phyloP scores from a whole-genome alignment of 345 rosid species.

The Hirschfeldia incana region DNA sequence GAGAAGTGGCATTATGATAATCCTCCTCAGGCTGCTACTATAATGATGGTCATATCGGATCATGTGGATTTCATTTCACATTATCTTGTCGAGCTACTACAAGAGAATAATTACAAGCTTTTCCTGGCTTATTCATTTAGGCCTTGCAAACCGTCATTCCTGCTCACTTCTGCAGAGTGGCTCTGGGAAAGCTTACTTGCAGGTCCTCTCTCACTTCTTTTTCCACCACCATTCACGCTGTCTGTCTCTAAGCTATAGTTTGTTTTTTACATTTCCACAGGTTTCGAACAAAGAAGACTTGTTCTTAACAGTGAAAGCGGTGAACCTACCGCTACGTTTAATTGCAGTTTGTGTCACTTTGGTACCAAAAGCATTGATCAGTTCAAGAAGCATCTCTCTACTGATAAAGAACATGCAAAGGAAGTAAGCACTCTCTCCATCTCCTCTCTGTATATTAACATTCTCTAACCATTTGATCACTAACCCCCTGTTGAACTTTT shows the following conservation, averaged over 20 bases:
- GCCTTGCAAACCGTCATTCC: neutral
- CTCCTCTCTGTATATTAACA: neutral
- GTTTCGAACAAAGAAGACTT: neutral
- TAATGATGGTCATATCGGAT: neutral
- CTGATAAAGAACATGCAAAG: neutral
- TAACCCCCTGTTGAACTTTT: too few relatives aligned
- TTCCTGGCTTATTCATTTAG: neutral
- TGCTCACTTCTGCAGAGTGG: conserved; percentile 8
- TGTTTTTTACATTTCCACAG: too few relatives aligned
- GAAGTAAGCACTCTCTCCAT: neutral
- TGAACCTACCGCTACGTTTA: neutral
- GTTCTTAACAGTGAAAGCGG: neutral
- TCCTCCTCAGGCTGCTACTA: neutral
- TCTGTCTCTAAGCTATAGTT: too few relatives aligned
- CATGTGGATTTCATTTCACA: neutral
- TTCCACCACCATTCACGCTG: too few relatives aligned
- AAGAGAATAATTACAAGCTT: neutral
- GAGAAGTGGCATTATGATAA: neutral
- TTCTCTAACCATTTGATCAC: too few relatives aligned
- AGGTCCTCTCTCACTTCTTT: neutral
- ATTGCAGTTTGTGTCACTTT: neutral
- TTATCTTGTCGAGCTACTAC: neutral
- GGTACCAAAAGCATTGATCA: neutral
- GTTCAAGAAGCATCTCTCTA: neutral
- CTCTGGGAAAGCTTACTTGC: neutral